A percentile compares a stretch with the other conserved stretches of the same genome.
phyloP scores from a whole-genome alignment of 371 early-diverging fungal species.

The Amoeboaphelidium protococcarum region DNA sequence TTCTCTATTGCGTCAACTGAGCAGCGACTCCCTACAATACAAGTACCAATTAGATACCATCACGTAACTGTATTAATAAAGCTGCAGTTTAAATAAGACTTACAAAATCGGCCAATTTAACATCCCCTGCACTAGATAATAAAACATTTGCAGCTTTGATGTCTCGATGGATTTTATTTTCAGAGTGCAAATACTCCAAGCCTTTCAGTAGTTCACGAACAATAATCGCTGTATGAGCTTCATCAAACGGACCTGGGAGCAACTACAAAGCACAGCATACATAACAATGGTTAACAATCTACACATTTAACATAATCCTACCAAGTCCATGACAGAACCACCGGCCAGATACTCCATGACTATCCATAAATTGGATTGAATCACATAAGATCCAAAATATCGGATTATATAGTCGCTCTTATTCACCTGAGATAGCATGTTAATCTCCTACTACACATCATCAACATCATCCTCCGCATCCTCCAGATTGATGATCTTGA shows the following conservation, averaged over 20 bases:
- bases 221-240: conserved; percentile 72
- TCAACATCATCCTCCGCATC: conserved; percentile 90
- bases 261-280: conserved; percentile 16
- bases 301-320: too few species aligned
- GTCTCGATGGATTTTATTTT: conserved; percentile 56
- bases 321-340: conserved; percentile 29
- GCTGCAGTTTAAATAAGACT: not conserved
- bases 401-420: conserved; percentile 70
- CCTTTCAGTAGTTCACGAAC: conserved; percentile 68
- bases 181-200: conserved; percentile 73
- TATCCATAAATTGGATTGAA: conserved; percentile 12
- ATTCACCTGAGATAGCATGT: conserved; percentile 61
- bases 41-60: not conserved
- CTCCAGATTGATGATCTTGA: conserved; percentile 1
- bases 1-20: not conserved
- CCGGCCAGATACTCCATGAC: conserved; percentile 21
- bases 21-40: not conserved
- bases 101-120: conserved; percentile 9
- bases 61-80: not conserved
- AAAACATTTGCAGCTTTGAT: not conserved
- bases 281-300: conserved; percentile 2
- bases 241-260: conserved; percentile 52
- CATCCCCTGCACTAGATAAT: not conserved
- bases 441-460: conserved; percentile 50
- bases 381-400: conserved; percentile 24